Evolutionary conservation across 139 green algal species (phyloP).

Genomic region (Chlorokybus atmophyticus): DNA sequence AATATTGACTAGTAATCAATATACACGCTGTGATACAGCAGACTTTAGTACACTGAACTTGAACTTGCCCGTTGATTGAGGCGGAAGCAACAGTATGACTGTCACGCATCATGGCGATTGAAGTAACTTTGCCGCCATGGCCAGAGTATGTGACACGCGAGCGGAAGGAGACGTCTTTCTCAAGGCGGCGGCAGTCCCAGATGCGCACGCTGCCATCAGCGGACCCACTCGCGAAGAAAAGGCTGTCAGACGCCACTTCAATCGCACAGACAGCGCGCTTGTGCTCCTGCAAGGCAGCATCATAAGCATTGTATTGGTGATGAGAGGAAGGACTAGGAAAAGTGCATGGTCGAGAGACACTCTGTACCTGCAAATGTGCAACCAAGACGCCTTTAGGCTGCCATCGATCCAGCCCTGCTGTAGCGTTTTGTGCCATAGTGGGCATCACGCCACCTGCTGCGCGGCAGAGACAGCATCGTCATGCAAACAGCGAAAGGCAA

Average conservation of each 20-base stretch:
- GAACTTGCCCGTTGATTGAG: slow-evolving; percentile 49
- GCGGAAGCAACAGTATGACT: slow-evolving; percentile 45
- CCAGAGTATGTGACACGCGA: slow-evolving; percentile 63
- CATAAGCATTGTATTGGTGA: no score
- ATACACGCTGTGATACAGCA: neutral
- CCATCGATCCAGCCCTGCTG: no score
- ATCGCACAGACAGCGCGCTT: slow-evolving; percentile 50
- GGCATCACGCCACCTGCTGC: no score
- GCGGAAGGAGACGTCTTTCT: slow-evolving; percentile 74
- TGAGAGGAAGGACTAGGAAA: no score
- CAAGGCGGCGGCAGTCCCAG: slow-evolving; percentile 75
- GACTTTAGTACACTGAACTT: slow-evolving; percentile 31
- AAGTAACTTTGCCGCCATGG: slow-evolving; percentile 26
- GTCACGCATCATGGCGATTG: slow-evolving; percentile 24
- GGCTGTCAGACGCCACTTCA: slow-evolving; percentile 39
- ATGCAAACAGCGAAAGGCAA: no score
- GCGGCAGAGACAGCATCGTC: no score
- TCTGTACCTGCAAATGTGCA: slow-evolving; percentile 53
- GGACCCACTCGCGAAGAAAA: slow-evolving; percentile 62
- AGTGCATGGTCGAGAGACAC: no score
- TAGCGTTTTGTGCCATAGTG: no score
- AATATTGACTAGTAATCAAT: neutral
- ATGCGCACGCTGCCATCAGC: slow-evolving; percentile 55
- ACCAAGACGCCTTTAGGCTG: slow-evolving; percentile 71
- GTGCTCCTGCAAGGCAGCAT: slow-evolving; percentile 80